Percentiles rank a stretch among this genome's conserved stretches.
Evolutionary conservation across 257 asterid species (phyloP).

Genomic region (Nemophila menziesii): DNA sequence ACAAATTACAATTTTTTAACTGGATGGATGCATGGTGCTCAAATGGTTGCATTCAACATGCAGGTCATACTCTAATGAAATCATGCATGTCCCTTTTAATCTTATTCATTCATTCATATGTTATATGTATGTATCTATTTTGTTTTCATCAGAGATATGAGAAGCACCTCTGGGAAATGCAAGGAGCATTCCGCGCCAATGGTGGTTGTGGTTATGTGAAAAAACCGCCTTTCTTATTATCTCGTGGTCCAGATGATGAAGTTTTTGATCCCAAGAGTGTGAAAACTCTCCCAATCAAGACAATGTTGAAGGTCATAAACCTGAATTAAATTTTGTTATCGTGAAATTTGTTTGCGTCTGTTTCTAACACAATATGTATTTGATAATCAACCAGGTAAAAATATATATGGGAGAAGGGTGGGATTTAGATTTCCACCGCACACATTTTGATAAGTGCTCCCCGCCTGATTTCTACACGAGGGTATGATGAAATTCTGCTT

Average conservation of each 20-base stretch:
- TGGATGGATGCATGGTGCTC: constrained; percentile 27
- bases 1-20: constrained; percentile 18
- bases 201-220: constrained; percentile 39
- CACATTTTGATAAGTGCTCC: constrained; percentile 31
- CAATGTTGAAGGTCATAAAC: constrained; percentile 23
- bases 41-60: constrained; percentile 30
- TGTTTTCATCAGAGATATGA: constrained; percentile 28
- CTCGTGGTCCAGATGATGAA: constrained; percentile 6
- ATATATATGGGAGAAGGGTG: constrained; percentile 46
- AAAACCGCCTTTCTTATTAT: constrained; percentile 27
- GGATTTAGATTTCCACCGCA: constrained; percentile 30
- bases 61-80: constrained; percentile 11
- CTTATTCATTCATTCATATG: no score
- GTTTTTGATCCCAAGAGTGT: constrained; percentile 22
- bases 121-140: not conserved
- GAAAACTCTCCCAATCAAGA: constrained; percentile 17
- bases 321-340: no score
- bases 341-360: not conserved
- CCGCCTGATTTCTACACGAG: constrained; percentile 41
- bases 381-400: constrained; percentile 23
- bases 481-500: constrained; percentile 13
- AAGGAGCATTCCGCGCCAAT: constrained; percentile 39
- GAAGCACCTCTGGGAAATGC: constrained; percentile 36
- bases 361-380: not conserved
- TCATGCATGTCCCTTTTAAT: no score